Conservation (phyloP, 2,329 filamentous ascomycete genomes). For the Metarhizium humberi region DNA sequence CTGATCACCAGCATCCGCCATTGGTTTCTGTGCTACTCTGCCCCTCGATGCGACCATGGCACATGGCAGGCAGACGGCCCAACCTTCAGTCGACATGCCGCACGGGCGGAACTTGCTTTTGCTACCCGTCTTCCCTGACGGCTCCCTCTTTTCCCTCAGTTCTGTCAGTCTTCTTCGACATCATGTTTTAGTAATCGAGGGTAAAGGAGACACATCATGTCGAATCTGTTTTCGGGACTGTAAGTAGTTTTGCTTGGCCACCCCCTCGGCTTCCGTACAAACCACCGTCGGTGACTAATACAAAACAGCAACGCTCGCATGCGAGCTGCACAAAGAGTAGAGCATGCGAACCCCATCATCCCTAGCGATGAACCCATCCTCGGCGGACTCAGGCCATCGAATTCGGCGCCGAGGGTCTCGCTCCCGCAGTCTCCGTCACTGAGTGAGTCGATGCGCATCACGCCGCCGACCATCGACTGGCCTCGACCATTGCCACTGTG, state of each 20-base stretch:
- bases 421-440: neutral
- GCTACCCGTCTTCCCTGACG: neutral
- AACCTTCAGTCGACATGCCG: neutral
- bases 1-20: neutral
- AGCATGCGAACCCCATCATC: slow-evolving; percentile 1
- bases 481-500: slow-evolving; percentile 63
- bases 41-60: too few species aligned
- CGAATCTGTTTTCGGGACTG: slow-evolving; percentile 1
- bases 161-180: neutral
- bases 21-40: neutral
- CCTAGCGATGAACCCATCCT: neutral
- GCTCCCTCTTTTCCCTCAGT: neutral
- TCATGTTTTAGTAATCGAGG: neutral
- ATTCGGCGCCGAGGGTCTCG: neutral
- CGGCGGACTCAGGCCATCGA: neutral
- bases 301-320: slow-evolving; percentile 2
- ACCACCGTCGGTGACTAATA: neutral
- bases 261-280: too few species aligned
- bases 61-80: too few species aligned
- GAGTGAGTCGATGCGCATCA: neutral
- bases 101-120: neutral
- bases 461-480: slow-evolving; percentile 2
- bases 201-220: neutral
- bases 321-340: neutral
- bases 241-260: neutral